phyloP scores from a whole-genome alignment of 345 rosid genomes.

The Hibiscus trionum region DNA sequence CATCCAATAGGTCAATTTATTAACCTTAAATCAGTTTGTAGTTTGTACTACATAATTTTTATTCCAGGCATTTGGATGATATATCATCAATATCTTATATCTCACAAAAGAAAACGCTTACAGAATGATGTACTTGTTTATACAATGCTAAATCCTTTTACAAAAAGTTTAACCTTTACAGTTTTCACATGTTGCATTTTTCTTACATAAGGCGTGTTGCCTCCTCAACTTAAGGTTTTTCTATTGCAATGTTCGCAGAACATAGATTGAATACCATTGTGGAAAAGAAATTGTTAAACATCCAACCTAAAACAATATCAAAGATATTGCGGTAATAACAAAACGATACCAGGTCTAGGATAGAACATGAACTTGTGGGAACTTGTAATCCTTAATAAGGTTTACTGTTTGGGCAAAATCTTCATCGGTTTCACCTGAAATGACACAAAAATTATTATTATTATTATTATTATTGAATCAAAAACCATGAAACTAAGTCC shows the following conservation, averaged over 20 bases:
- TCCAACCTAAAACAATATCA: neutral
- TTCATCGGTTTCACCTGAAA: conserved; percentile 81
- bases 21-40: neutral
- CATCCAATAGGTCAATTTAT: neutral
- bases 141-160: neutral
- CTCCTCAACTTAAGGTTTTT: neutral
- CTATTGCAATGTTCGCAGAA: neutral
- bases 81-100: neutral
- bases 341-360: conserved; percentile 71
- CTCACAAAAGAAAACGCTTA: neutral
- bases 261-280: neutral
- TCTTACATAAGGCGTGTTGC: neutral
- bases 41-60: neutral
- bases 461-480: neutral
- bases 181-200: neutral
- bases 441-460: neutral
- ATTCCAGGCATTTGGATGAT: neutral
- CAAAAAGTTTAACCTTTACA: too few species aligned
- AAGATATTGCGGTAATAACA: neutral
- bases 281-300: neutral
- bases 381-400: conserved; percentile 65
- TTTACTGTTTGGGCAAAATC: conserved; percentile 72
- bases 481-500: neutral
- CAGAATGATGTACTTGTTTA: neutral
- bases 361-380: too few species aligned